phyloP scores from a whole-genome alignment of 805 yeast genomes.

The Pichia eremophila region DNA sequence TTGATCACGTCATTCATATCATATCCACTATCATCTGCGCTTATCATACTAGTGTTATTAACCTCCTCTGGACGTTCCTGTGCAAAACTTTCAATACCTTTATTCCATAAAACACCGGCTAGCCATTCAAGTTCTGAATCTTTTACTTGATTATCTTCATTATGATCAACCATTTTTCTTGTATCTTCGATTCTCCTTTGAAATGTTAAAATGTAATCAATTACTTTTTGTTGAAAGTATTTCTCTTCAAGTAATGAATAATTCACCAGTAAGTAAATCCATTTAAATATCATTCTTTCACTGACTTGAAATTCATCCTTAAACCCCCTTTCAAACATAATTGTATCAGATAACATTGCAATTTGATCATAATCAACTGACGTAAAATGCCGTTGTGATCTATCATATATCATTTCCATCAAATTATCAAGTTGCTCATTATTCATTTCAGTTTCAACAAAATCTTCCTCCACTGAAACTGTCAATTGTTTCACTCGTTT shows the following conservation, averaged over 20 bases:
- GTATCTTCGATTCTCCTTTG: background rate
- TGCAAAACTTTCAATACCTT: conserved; percentile 21
- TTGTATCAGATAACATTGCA: background rate
- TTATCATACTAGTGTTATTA: background rate
- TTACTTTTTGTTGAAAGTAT: background rate
- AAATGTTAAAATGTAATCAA: conserved; percentile 3
- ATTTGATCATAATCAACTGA: background rate
- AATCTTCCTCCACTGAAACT: background rate
- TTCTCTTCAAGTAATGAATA: background rate
- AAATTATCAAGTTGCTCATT: background rate
- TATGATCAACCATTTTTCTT: background rate
- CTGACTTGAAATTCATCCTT: background rate
- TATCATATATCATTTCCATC: background rate
- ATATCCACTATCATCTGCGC: background rate
- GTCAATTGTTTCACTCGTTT: background rate
- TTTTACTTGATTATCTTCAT: conserved; percentile 6
- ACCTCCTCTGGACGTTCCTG: background rate
- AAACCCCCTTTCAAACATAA: conserved; percentile 1
- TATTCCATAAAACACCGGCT: conserved; percentile 31
- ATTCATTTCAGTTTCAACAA: background rate
- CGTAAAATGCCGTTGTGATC: background rate
- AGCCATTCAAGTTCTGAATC: conserved; percentile 28
- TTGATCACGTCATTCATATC: background rate
- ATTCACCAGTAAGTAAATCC: conserved; percentile 6
- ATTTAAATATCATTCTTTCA: background rate